Evolutionary conservation across 1,139 yeast genomes (phyloP), one percentile per base, ranked within the genome.

Genomic region (Saccharomycopsis phalli): DNA sequence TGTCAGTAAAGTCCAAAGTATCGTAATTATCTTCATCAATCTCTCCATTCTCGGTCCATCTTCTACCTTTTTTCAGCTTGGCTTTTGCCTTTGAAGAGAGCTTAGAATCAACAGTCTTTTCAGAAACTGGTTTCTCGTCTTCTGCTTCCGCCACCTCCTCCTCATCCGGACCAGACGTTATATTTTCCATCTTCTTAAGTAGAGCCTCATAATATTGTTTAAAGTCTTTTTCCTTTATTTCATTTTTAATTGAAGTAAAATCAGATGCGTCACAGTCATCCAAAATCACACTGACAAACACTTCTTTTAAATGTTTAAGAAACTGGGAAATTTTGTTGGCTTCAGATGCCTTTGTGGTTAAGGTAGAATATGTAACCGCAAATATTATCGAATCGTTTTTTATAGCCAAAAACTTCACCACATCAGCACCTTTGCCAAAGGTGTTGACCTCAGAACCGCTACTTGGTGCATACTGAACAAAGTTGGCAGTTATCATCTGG

Each of bases 1-100:
- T 6, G 4, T 52, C 34, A 1, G 81, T 74, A 49, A 72, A 75
- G 49, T 76, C 81, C 31, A 75, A 54, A 2, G 56, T 51, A 17
- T 38, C 53, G 5, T 53, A 54, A 3, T 60, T 63, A 29, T 61
- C 68, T 21, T 70, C 75, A 37, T 63, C 66, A 32, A 62, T 64
- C 40, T 60, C 52, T 8, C 81, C 81, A 51, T 72, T 74, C 20
- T 58, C 58, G 10, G 63, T 66, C 69, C 69, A 63, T 48, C 57
- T 63, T 50, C 68, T 59, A 4, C 54, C 49, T 40, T 58, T 54
- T 55, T 58, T 66, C 38, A 20, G 46, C 25, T n/a, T n/a, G n/a
- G n/a, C n/a, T n/a, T n/a, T n/a, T n/a, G 14, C 27, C 6, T 4
- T 34, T 16, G 18, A 14, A 6, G n/a, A 23, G 20, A 18, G 23